Percentiles rank a stretch among this genome's conserved stretches.
phyloP scores from a whole-genome alignment of 495 filamentous ascomycete species.

The Aspergillus avenaceus region DNA sequence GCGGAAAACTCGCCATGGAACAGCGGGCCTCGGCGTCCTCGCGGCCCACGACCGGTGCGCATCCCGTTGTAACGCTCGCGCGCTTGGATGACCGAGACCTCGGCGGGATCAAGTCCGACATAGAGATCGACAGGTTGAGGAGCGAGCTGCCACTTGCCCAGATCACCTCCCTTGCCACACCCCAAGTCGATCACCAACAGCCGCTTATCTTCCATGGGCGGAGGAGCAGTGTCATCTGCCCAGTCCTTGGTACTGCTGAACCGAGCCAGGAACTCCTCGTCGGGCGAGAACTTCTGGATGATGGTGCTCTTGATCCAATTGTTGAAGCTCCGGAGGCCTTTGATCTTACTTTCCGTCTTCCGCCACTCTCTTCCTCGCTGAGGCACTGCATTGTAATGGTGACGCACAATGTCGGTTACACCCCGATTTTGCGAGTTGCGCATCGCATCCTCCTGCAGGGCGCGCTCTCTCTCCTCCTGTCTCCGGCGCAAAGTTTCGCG shows the following conservation, averaged over 20 bases:
- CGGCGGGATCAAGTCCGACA: constrained; percentile 87
- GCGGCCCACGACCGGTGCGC: constrained; percentile 52
- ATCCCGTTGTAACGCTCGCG: constrained; percentile 75
- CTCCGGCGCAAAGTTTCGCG: constrained; percentile 64
- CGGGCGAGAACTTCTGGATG: constrained; percentile 93
- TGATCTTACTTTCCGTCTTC: constrained; percentile 87
- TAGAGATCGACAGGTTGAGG: constrained; percentile 83
- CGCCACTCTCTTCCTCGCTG: constrained; percentile 87
- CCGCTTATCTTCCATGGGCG: constrained; percentile 40
- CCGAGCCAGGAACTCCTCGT: constrained; percentile 59
- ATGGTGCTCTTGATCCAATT: constrained; percentile 98
- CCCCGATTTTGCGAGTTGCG: constrained; percentile 45
- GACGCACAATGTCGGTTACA: constrained; percentile 78
- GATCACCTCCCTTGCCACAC: constrained; percentile 93
- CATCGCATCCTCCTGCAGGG: constrained; percentile 49
- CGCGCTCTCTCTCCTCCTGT: constrained; percentile 61
- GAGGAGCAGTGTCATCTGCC: constrained; percentile 50
- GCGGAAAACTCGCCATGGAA: constrained; percentile 84
- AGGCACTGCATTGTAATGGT: constrained; percentile 96
- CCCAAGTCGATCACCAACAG: constrained; percentile 87
- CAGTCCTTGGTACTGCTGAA: constrained; percentile 38
- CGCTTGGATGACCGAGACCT: constrained; percentile 87
- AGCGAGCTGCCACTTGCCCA: constrained; percentile 91
- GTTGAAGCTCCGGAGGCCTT: constrained; percentile 89
- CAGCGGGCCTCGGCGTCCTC: constrained; percentile 55